Evolutionary conservation across 768 basidiomycete genomes (phyloP).

Genomic region (Collybia mongolica): DNA sequence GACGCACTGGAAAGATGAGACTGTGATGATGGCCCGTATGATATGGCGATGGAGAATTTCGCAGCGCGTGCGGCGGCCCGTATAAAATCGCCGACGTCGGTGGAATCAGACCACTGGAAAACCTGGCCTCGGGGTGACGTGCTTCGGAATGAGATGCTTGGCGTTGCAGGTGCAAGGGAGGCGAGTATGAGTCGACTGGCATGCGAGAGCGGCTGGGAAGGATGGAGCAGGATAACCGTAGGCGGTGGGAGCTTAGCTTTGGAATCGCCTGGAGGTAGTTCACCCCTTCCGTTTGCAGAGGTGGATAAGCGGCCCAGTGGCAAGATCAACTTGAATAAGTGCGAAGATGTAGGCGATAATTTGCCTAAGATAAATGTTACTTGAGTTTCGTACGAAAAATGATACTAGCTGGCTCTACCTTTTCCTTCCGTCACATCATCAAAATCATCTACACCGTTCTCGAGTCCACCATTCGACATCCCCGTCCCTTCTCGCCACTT

Average conservation of each 20-base stretch:
- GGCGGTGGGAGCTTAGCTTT: conserved; percentile 23
- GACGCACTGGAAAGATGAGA: conserved; percentile 2
- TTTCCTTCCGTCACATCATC: conserved; percentile 27
- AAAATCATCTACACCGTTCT: conserved; percentile 20
- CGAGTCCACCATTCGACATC: conserved; percentile 6
- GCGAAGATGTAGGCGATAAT: conserved; percentile 59
- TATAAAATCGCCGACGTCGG: conserved; percentile 66
- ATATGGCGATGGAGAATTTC: conserved; percentile 50
- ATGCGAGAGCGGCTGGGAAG: conserved; percentile 68
- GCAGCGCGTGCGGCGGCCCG: conserved; percentile 55
- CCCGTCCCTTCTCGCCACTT: conserved; percentile 28
- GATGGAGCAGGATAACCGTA: conserved; percentile 64
- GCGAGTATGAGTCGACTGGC: conserved; percentile 54
- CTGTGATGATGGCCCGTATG: conserved; percentile 15
- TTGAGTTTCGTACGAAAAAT: conserved; percentile 7
- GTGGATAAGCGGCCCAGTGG: conserved; percentile 37
- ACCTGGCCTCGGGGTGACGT: conserved; percentile 25
- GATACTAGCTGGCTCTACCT: conserved; percentile 21
- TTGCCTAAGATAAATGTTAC: conserved; percentile 38
- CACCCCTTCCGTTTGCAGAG: conserved; percentile 7
- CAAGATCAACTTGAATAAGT: conserved; percentile 64
- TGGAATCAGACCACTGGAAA: conserved; percentile 63
- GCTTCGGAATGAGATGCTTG: conserved; percentile 45
- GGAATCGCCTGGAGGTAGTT: conserved; percentile 4
- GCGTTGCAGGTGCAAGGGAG: conserved; percentile 32